Evolutionary conservation across 345 rosid species (phyloP).

Genomic region (Dipteronia sinensis): DNA sequence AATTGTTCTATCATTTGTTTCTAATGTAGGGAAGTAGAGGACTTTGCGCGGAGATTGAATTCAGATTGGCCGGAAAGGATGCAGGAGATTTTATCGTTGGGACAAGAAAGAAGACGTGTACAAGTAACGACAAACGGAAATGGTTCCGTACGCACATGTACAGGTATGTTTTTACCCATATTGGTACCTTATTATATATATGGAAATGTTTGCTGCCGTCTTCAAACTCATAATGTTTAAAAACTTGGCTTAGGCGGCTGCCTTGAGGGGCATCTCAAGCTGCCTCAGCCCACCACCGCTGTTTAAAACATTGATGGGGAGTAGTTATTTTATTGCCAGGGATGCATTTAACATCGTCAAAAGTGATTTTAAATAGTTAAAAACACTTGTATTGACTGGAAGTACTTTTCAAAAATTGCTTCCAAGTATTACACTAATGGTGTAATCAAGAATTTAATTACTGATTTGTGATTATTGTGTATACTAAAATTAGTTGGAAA

Average conservation of each 20-base stretch:
- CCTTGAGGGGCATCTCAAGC: too few species aligned
- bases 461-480: too few species aligned
- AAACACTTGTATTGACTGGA: background rate
- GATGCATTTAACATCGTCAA: background rate
- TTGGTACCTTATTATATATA: background rate
- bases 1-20: too few species aligned
- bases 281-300: too few species aligned
- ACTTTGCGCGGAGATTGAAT: slow-evolving; percentile 67
- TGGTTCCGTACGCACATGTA: slow-evolving; percentile 38
- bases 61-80: slow-evolving; percentile 77
- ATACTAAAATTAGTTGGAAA: too few species aligned
- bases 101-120: slow-evolving; percentile 43
- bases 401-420: background rate
- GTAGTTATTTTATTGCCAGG: background rate
- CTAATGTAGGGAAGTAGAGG: slow-evolving; percentile 62
- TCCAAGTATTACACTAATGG: too few species aligned
- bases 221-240: background rate
- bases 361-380: background rate
- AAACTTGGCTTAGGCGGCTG: background rate
- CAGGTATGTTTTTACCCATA: slow-evolving; percentile 31
- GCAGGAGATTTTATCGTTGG: slow-evolving; percentile 55
- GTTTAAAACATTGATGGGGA: too few species aligned
- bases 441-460: too few species aligned
- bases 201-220: background rate
- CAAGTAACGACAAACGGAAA: slow-evolving; percentile 40